Evolutionary conservation across 176 grass and related monocot species (phyloP), one percentile per base, ranked within the genome.

Genomic region (Tuctoria greenei): DNA sequence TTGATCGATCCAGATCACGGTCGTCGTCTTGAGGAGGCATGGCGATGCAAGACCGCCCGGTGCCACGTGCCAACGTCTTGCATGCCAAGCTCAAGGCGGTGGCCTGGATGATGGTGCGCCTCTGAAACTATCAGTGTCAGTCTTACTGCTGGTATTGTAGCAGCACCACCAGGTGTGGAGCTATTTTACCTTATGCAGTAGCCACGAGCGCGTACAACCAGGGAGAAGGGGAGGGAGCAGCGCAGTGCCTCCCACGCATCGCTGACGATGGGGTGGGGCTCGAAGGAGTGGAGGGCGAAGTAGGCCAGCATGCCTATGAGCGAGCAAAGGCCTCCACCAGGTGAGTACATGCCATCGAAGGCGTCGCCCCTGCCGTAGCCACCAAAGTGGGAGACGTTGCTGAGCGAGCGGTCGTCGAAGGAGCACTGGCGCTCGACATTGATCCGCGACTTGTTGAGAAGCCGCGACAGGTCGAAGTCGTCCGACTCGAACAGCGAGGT

Each of bases 211-310:
- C n/a, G n/a, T n/a, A n/a, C n/a, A n/a, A n/a, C n/a, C n/a, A n/a
- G 90, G 72, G 89, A 89, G 68, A 86, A 84, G 59, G 89, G 86
- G 55, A 92, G 72, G 23, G 90, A 92, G 76, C 90, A 80, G 14
- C 86, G 86, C 4, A 92, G 90, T 10, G 90, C 83, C 80, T 92
- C 90, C 90, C 90, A 92, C 0, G 90, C 90, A 44, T 92, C 90
- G 7, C 79, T 72, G 26, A 89, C 76, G 37, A 92, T 92, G 45
- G 90, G 90, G 71, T 92, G 86, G 0, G 90, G 90, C 76, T 92
- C 90, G 56, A 92, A 92, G 14, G 86, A 92, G 83, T 85, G 67
- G 38, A 84, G 86, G 57, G 58, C 80, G 4, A 76, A 89, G 28
- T 86, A 92, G 18, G 79, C 76, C 40, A 83, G 90, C 66, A 86